Evolutionary conservation across 805 yeast species (phyloP).

Genomic region (Ogataea allantospora): DNA sequence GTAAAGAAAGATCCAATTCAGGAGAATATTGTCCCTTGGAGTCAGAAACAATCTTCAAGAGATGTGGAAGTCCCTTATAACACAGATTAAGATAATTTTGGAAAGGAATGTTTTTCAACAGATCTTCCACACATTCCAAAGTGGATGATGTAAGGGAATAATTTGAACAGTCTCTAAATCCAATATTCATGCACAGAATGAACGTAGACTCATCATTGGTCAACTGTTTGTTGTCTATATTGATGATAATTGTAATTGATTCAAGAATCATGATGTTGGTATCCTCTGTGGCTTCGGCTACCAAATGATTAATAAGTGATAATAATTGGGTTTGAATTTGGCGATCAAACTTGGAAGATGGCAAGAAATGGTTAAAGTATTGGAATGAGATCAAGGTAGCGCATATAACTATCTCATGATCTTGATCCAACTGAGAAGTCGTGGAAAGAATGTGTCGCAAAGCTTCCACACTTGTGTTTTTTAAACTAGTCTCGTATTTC

Average conservation of each 20-base stretch:
- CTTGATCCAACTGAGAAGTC: slow-evolving; percentile 24
- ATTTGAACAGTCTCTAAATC: slow-evolving; percentile 73
- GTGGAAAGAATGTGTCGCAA: slow-evolving; percentile 26
- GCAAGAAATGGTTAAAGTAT: slow-evolving; percentile 36
- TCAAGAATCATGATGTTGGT: slow-evolving; percentile 73
- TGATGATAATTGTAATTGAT: slow-evolving; percentile 57
- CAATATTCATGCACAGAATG: slow-evolving; percentile 57
- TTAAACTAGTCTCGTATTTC: slow-evolving; percentile 41
- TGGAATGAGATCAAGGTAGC: slow-evolving; percentile 52
- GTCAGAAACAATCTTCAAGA: slow-evolving; percentile 40
- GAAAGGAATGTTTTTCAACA: slow-evolving; percentile 48
- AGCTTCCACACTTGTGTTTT: slow-evolving; percentile 25
- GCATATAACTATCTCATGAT: slow-evolving; percentile 21
- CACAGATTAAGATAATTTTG: slow-evolving; percentile 47
- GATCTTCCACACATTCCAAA: slow-evolving; percentile 61
- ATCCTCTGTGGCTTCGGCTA: slow-evolving; percentile 73
- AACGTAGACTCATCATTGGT: slow-evolving; percentile 40
- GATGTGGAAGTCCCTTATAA: slow-evolving; percentile 50
- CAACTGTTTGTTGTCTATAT: slow-evolving; percentile 39
- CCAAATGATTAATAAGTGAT: slow-evolving; percentile 42
- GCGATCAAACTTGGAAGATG: slow-evolving; percentile 21
- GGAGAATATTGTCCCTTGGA: slow-evolving; percentile 54
- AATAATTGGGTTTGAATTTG: slow-evolving; percentile 32
- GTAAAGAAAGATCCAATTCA: slow-evolving; percentile 56
- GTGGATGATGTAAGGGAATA: slow-evolving; percentile 66